Base-by-base conservation (phyloP, 169 alveolate species). In the Ophryocystis elektroscirrha region DNA sequence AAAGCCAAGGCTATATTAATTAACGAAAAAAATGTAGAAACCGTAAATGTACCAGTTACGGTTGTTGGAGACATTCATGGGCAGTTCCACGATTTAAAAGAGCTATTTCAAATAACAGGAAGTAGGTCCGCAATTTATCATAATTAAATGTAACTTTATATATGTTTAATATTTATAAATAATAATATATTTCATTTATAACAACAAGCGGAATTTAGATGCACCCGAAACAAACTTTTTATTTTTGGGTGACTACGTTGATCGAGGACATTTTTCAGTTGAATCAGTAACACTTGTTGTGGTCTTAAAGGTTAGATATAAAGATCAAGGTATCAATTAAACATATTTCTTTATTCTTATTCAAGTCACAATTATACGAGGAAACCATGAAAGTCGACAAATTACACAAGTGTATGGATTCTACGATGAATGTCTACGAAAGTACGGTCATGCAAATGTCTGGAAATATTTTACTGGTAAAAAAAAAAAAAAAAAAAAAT, bases 241-340 rank as follows among this genome's bases (percentile, higher is more conserved):
- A 51, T 94, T 94, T 71, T 63, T 94, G 66, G 99, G 99, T 30
- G 99, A 94, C 69, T 94, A 85, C 58, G 99, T 94, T 6, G 99
- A 94, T 71, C 69, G 99, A 56, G 99, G 99, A 50, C 82, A 82
- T 61, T 83, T 89, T 70, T 82, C 96, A 3, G 96, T 94, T 30
- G 97, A 91, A 68, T 87, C 98, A n/a, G 91, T 93, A 75, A 78
- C 91, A 42, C 84, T 91, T 23, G 73, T 94, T 46, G 71, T 94
- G 23, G 86, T 94, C 20, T 66, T 88, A 48, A 94, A 94, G 72
- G 94, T 83, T 26, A 67, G 94, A 61, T 80, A 74, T 44, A 73
- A 73, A 24, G 75, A 63, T 5, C 48, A 74, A 28, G 82, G 72
- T 50, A 53, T 12, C 56, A n/a, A n/a, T 52, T 5, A 5, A 45